Conservation (phyloP, 2,329 filamentous ascomycete genomes). For the Sclerotinia minor region DNA sequence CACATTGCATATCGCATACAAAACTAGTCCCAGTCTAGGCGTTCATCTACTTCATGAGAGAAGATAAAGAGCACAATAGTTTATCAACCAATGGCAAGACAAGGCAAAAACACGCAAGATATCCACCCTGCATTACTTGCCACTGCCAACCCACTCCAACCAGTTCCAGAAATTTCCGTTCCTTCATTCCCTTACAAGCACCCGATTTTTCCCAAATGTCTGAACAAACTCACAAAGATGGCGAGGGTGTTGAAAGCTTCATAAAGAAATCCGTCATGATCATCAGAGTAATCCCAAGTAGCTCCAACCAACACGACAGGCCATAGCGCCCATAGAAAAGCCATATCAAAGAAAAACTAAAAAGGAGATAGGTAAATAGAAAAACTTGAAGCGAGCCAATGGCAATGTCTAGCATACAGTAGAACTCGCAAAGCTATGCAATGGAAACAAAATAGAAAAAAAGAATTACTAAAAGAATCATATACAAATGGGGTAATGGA, state of each 20-base stretch:
- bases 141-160: constrained; percentile 2
- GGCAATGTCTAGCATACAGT: constrained; percentile 18
- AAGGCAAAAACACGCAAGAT: constrained; percentile 9
- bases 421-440: constrained; percentile 38
- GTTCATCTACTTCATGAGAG: constrained; percentile 6
- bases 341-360: constrained; percentile 23
- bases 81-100: constrained; percentile 10
- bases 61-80: constrained; percentile 20
- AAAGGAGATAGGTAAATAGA: constrained; percentile 17
- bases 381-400: constrained; percentile 18
- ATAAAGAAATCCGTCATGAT: constrained; percentile 26
- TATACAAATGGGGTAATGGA: constrained; percentile 25
- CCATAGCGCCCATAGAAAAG: constrained; percentile 19
- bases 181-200: constrained; percentile 21
- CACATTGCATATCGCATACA: constrained; percentile 11
- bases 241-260: constrained; percentile 17
- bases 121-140: constrained; percentile 8
- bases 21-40: constrained; percentile 11
- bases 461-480: constrained; percentile 32
- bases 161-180: constrained; percentile 10
- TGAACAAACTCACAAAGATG: constrained; percentile 15
- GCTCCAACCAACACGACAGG: constrained; percentile 18
- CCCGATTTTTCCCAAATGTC: constrained; percentile 17
- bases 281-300: constrained; percentile 23
- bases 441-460: constrained; percentile 27